These are phyloP conservation scores for Myxozyma mucilagina DNA, from an alignment of 805 yeast species.

Conservation along the genomic window DNA sequence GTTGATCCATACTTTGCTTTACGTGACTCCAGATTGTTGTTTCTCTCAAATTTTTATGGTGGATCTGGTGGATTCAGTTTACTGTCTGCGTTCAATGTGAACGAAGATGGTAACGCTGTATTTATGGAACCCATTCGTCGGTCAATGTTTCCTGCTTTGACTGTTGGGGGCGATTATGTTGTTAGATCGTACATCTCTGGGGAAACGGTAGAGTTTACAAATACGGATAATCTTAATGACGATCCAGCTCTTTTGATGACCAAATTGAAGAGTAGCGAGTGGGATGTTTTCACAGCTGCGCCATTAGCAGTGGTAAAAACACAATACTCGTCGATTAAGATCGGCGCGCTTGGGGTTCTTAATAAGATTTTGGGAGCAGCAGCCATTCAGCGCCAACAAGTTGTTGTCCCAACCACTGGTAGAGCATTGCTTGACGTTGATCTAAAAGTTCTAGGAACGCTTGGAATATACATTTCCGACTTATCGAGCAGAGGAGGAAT, in stretches of 20 bases:
- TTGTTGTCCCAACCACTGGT: conserved; percentile 24
- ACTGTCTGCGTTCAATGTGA: conserved; percentile 27
- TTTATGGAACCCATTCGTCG: conserved; percentile 14
- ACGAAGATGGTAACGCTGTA: conserved; percentile 5
- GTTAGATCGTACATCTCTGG: conserved; percentile 26
- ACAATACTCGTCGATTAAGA: conserved; percentile 2
- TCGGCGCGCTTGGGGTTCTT: conserved; percentile 27
- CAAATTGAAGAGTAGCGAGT: conserved; percentile 17
- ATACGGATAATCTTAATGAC: not conserved
- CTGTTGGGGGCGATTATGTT: conserved; percentile 19
- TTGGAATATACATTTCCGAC: conserved; percentile 25
- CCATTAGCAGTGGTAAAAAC: conserved; percentile 27
- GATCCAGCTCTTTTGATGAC: conserved; percentile 21
- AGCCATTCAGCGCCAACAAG: conserved; percentile 22
- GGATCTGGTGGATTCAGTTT: conserved; percentile 31
- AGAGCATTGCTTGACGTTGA: conserved; percentile 26
- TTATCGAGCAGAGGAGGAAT: conserved; percentile 2
- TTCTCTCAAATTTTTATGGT: conserved; percentile 24
- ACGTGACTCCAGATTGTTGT: conserved; percentile 15
- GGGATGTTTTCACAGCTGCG: conserved; percentile 31
- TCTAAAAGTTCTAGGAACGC: conserved; percentile 23
- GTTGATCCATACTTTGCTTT: conserved; percentile 28
- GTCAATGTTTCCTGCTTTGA: conserved; percentile 26
- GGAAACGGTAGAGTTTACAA: conserved; percentile 15
- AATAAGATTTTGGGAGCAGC: conserved; percentile 28